These are phyloP conservation scores for Trametes gibbosa DNA, from an alignment of 768 basidiomycete genomes.

Conservation along the genomic window DNA sequence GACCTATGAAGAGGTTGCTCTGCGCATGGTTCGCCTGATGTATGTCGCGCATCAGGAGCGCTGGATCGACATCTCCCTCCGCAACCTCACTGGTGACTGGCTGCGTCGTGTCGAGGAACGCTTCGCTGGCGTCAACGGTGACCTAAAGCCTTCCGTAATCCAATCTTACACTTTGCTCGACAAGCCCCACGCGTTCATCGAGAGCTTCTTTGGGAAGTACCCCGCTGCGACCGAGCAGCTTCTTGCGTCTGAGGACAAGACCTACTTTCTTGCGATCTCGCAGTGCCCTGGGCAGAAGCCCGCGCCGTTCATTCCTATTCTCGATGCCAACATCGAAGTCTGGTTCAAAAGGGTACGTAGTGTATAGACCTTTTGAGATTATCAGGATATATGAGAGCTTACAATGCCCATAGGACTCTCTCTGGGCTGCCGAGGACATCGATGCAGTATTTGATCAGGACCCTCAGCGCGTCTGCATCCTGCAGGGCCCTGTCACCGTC, in stretches of 20 bases:
- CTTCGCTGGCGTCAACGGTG: slow-evolving; percentile 87
- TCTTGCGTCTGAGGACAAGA: slow-evolving; percentile 88
- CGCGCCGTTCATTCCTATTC: slow-evolving; percentile 94
- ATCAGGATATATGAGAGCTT: slow-evolving; percentile 1
- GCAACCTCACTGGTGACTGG: slow-evolving; percentile 97
- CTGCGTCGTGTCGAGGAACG: slow-evolving; percentile 92
- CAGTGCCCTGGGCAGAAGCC: slow-evolving; percentile 98
- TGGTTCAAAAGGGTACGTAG: slow-evolving; percentile 96
- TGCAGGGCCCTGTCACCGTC: slow-evolving; percentile 94
- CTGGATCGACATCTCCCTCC: slow-evolving; percentile 89
- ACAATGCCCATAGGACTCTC: slow-evolving; percentile 66
- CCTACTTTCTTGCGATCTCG: slow-evolving; percentile 93
- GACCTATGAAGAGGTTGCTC: slow-evolving; percentile 96
- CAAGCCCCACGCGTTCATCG: slow-evolving; percentile 74
- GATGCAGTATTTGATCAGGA: slow-evolving; percentile 99
- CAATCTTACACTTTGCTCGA: slow-evolving; percentile 83
- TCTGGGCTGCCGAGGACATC: slow-evolving; percentile 97
- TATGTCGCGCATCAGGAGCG: slow-evolving; percentile 87
- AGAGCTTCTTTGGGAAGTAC: slow-evolving; percentile 83
- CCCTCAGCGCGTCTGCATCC: slow-evolving; percentile 95
- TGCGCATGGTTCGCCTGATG: slow-evolving; percentile 92
- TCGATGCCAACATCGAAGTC: slow-evolving; percentile 91
- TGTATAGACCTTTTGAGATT: neutral
- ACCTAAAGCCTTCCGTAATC: slow-evolving; percentile 77
- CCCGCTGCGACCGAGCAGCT: slow-evolving; percentile 80